Percentiles rank a stretch among this genome's conserved stretches.
Evolutionary conservation across 805 yeast species (phyloP).

Genomic region (Cyberlindnera maritima): DNA sequence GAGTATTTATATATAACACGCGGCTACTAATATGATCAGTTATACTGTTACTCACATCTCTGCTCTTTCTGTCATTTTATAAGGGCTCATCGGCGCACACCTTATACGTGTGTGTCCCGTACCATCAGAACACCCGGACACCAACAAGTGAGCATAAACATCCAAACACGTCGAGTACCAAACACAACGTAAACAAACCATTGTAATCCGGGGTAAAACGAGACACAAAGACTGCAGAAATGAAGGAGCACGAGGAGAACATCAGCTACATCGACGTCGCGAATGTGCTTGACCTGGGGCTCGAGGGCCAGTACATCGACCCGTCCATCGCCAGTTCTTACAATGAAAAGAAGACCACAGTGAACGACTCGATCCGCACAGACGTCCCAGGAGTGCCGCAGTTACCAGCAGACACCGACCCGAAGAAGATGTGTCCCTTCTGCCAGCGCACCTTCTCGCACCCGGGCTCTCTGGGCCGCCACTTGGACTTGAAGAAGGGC

Average conservation of each 20-base stretch:
- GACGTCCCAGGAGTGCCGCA: slow-evolving; percentile 21
- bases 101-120: no score
- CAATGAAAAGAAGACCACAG: neutral
- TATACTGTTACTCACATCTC: no score
- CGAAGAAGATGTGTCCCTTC: slow-evolving; percentile 42
- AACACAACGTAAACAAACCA: neutral
- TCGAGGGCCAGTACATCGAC: slow-evolving; percentile 8
- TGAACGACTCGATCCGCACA: slow-evolving; percentile 8
- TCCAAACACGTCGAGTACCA: slow-evolving; percentile 4
- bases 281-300: slow-evolving; percentile 8
- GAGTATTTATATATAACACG: no score
- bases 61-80: no score
- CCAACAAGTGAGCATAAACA: slow-evolving; percentile 6
- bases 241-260: slow-evolving; percentile 6
- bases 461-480: slow-evolving; percentile 60
- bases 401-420: slow-evolving; percentile 31
- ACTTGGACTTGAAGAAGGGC: slow-evolving; percentile 55
- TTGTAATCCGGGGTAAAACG: neutral
- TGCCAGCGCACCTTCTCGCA: slow-evolving; percentile 54
- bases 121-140: neutral
- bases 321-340: slow-evolving; percentile 1
- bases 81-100: no score
- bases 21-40: no score
- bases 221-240: neutral
- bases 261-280: slow-evolving; percentile 11